phyloP scores from a whole-genome alignment of 1,139 yeast genomes.

The Meyerozyma elateridarum region DNA sequence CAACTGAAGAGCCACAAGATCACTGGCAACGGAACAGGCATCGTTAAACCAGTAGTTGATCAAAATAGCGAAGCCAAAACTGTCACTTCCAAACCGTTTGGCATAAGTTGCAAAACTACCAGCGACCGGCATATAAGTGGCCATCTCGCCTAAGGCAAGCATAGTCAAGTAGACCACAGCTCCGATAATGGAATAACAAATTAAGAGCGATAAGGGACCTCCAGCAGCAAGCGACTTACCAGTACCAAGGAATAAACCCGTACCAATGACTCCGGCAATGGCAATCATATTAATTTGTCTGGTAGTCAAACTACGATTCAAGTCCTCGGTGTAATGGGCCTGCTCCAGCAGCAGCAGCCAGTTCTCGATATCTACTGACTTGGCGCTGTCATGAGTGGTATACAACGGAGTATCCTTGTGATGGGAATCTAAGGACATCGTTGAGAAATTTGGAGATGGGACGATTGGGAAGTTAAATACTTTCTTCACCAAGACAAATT shows the following conservation, averaged over 20 bases:
- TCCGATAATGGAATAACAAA: constrained; percentile 58
- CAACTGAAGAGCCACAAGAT: constrained; percentile 55
- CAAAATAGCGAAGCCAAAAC: constrained; percentile 59
- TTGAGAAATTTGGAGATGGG: not conserved
- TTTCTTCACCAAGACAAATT: no score
- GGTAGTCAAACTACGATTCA: constrained; percentile 42
- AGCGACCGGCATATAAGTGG: constrained; percentile 55
- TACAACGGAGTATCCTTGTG: not conserved
- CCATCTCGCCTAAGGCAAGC: constrained; percentile 63
- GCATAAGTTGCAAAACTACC: constrained; percentile 63
- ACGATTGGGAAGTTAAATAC: no score
- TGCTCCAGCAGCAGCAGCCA: constrained; percentile 4
- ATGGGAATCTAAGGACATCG: not conserved
- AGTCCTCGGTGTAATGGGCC: constrained; percentile 18
- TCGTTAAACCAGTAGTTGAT: constrained; percentile 65
- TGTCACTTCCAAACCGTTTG: constrained; percentile 54
- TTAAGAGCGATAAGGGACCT: constrained; percentile 60
- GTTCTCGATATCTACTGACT: constrained; percentile 7
- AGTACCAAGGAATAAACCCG: constrained; percentile 64
- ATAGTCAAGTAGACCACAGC: constrained; percentile 54
- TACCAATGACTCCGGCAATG: constrained; percentile 63
- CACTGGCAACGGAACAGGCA: constrained; percentile 59
- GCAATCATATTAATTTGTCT: constrained; percentile 61
- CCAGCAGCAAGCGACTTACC: constrained; percentile 56
- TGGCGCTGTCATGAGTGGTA: not conserved